These are phyloP conservation scores for Russula lepida DNA, from an alignment of 768 basidiomycete species.

Conservation along the genomic window DNA sequence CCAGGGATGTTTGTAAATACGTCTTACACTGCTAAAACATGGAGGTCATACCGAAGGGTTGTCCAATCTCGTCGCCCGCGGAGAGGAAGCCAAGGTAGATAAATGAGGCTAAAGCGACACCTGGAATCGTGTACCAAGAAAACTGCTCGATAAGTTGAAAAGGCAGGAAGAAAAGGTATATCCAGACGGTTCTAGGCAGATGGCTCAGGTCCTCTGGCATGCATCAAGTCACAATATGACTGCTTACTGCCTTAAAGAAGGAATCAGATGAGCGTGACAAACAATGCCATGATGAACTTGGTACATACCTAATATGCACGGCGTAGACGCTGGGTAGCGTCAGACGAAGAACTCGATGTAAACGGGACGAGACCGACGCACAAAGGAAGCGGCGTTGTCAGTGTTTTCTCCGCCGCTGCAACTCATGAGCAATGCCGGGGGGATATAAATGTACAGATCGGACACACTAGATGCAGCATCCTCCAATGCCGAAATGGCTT, in stretches of 20 bases:
- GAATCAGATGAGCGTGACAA: not conserved
- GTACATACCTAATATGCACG: constrained; percentile 45
- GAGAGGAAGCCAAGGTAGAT: constrained; percentile 73
- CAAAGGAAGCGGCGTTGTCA: constrained; percentile 62
- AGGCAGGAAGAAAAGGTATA: constrained; percentile 69
- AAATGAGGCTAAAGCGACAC: constrained; percentile 56
- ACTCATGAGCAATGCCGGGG: not conserved
- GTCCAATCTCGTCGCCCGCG: constrained; percentile 62
- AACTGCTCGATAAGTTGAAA: constrained; percentile 63
- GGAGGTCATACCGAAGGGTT: constrained; percentile 47
- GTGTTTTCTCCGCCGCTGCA: constrained; percentile 46
- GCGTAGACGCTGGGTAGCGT: constrained; percentile 44
- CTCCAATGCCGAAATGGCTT: constrained; percentile 43
- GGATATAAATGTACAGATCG: constrained; percentile 9
- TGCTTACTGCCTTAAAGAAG: constrained; percentile 1
- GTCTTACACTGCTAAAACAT: not conserved
- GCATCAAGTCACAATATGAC: not conserved
- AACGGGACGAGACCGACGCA: constrained; percentile 30
- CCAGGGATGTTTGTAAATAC: not conserved
- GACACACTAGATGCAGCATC: constrained; percentile 40
- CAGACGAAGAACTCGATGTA: not conserved
- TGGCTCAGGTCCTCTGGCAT: not conserved
- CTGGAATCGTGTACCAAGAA: constrained; percentile 57
- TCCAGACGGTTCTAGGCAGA: constrained; percentile 46
- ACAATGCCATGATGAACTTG: not conserved